phyloP scores from a whole-genome alignment of 495 filamentous ascomycete species.

The Penicillium cinerascens region DNA sequence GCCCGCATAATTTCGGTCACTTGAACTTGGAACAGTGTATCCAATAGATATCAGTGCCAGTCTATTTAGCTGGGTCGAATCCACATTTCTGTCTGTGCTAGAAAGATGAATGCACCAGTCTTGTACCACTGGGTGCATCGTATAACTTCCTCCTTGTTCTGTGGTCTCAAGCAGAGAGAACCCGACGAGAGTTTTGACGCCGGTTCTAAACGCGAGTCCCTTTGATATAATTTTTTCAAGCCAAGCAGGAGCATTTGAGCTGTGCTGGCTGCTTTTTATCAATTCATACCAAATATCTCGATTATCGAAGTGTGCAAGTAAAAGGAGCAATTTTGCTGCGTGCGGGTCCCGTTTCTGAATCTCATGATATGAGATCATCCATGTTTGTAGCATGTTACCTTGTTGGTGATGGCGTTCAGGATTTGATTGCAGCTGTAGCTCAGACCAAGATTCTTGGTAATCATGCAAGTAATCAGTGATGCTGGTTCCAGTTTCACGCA shows the following conservation, averaged over 20 bases:
- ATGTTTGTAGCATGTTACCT: constrained; percentile 43
- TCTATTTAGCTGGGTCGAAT: constrained; percentile 13
- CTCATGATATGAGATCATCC: constrained; percentile 41
- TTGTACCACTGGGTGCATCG: constrained; percentile 32
- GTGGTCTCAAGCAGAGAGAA: constrained; percentile 31
- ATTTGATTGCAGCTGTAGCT: constrained; percentile 27
- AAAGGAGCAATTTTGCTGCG: constrained; percentile 37
- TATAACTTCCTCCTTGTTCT: constrained; percentile 28
- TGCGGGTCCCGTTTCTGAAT: constrained; percentile 31
- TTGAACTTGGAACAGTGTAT: constrained; percentile 17
- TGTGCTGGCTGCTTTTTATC: constrained; percentile 13
- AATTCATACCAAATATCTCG: constrained; percentile 52
- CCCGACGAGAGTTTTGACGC: constrained; percentile 26
- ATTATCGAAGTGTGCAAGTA: constrained; percentile 48
- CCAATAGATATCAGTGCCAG: constrained; percentile 27
- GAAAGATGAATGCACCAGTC: constrained; percentile 32
- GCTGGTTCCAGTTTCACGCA: constrained; percentile 32
- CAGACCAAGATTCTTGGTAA: constrained; percentile 40
- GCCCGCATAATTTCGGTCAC: constrained; percentile 21
- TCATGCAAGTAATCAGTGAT: constrained; percentile 34
- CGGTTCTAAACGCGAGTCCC: constrained; percentile 26
- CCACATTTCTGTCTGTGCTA: constrained; percentile 1
- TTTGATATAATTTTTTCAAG: constrained; percentile 22
- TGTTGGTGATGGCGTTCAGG: constrained; percentile 30
- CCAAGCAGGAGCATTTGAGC: constrained; percentile 24